Evolutionary conservation across 2,329 filamentous ascomycete species (phyloP).

Genomic region (Colletotrichum orchidophilum): DNA sequence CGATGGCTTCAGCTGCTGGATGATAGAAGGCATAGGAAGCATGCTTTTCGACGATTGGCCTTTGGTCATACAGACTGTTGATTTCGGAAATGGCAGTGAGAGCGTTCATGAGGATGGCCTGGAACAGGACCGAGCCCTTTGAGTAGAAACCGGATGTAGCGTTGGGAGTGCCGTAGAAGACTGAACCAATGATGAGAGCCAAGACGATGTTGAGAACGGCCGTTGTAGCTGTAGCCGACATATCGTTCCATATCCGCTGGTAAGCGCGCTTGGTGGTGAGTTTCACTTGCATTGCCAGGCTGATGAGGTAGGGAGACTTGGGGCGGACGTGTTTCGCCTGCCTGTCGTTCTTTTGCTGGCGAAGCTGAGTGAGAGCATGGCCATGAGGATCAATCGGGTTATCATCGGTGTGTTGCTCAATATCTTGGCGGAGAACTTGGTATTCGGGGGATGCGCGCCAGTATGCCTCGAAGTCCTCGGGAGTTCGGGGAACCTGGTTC

Average conservation of each 20-base stretch:
- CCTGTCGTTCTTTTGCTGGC: constrained; percentile 57
- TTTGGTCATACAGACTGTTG: constrained; percentile 52
- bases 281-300: constrained; percentile 61
- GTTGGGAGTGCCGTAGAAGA: constrained; percentile 64
- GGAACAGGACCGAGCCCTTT: constrained; percentile 67
- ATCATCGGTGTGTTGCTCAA: constrained; percentile 58
- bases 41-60: constrained; percentile 60
- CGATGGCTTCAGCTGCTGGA: constrained; percentile 61
- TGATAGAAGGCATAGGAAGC: constrained; percentile 61
- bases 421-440: constrained; percentile 53
- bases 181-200: constrained; percentile 68
- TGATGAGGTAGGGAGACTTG: constrained; percentile 67
- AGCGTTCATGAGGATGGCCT: constrained; percentile 68
- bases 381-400: constrained; percentile 53
- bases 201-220: constrained; percentile 61
- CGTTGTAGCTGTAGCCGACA: constrained; percentile 55
- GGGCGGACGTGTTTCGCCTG: constrained; percentile 64
- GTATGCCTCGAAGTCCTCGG: constrained; percentile 71
- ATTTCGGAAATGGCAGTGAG: constrained; percentile 67
- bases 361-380: constrained; percentile 50
- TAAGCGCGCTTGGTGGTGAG: constrained; percentile 62
- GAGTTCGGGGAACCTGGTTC: constrained; percentile 69
- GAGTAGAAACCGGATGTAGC: constrained; percentile 62
- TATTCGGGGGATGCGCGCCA: constrained; percentile 59
- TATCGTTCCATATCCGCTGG: constrained; percentile 62